Evolutionary conservation across 441 rosid species (phyloP).

Genomic region (Mallotus japonicus): DNA sequence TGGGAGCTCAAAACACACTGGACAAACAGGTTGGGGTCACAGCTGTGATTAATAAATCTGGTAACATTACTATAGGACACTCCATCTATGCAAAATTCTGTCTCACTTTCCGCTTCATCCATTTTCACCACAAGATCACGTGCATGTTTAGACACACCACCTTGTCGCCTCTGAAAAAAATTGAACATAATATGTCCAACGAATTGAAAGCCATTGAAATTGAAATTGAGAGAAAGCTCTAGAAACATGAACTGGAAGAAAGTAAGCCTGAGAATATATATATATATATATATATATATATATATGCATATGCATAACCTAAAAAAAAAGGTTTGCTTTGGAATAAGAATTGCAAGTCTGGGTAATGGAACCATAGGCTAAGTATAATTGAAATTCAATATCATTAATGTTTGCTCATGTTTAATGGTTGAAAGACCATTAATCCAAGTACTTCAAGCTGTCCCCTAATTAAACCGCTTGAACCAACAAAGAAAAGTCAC

Average conservation of each 20-base stretch:
- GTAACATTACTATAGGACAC: slow-evolving; percentile 40
- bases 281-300: background rate
- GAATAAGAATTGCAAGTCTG: background rate
- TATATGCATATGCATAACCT: background rate
- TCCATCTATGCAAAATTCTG: slow-evolving; percentile 50
- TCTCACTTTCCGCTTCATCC: slow-evolving; percentile 26
- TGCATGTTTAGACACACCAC: slow-evolving; percentile 27
- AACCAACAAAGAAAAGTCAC: slow-evolving; percentile 1
- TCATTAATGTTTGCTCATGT: background rate
- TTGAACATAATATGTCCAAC: background rate
- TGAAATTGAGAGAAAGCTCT: background rate
- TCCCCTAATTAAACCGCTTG: slow-evolving; percentile 6
- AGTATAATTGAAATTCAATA: background rate
- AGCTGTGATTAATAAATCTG: slow-evolving; percentile 50
- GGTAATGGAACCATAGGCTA: background rate
- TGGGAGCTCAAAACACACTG: slow-evolving; percentile 49
- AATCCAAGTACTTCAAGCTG: background rate
- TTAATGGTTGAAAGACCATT: background rate
- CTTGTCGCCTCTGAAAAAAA: slow-evolving; percentile 34
- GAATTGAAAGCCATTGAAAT: slow-evolving; percentile 11
- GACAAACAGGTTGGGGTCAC: slow-evolving; percentile 49
- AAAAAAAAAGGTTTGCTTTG: background rate
- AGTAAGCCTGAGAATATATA: background rate
- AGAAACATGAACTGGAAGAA: slow-evolving; percentile 2
- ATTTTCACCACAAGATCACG: slow-evolving; percentile 14